Evolutionary conservation across 257 asterid genomes (phyloP), one percentile per base, ranked within the genome.

Genomic region (Ligustrum vulgare): DNA sequence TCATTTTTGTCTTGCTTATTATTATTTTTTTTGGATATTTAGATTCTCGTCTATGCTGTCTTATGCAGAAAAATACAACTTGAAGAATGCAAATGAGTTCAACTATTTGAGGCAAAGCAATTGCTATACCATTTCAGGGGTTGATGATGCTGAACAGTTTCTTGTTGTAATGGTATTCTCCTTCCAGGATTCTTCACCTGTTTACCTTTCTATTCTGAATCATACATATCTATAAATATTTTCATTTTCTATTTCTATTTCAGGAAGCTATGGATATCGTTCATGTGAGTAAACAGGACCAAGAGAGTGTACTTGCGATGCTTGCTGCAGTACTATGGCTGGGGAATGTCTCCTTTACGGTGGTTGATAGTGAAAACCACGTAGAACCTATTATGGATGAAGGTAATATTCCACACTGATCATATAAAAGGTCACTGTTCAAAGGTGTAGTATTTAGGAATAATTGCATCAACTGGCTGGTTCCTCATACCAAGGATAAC

Each of bases 201-300:
- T 23, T 56, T 45, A 22, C 58, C 33, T 31, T 32, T 75, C 69
- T 35, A 20, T 69, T 16, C 76, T 81, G 73, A 56, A 79, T 63
- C 75, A 74, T 74, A 81, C 76, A 56, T 79, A 75, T 80, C 69
- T 63, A 35, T 58, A 60, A 70, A 54, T 74, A 72, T 23, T 41
- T 69, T 83, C 70, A 78, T 72, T 77, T 22, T 67, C 75, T 67
- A 45, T 77, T 22, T 67, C 75, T 67, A 45, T 64, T 64, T 67
- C 88, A 95, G 99, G 99, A 95, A 80, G 99, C 99, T 73, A 82
- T 95, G 82, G 94, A 93, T 84, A 82, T 91, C 60, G 99, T 95
- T 83, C 99, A 90, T 84, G 89, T 95, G 56, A 87, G 82, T 82
- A 95, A 89, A 84, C 92, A 86, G 77, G 92, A 95, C 84, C 99